Base-by-base conservation (phyloP, 1,284 basidiomycete genomes). In the Nidula niveotomentosa region DNA sequence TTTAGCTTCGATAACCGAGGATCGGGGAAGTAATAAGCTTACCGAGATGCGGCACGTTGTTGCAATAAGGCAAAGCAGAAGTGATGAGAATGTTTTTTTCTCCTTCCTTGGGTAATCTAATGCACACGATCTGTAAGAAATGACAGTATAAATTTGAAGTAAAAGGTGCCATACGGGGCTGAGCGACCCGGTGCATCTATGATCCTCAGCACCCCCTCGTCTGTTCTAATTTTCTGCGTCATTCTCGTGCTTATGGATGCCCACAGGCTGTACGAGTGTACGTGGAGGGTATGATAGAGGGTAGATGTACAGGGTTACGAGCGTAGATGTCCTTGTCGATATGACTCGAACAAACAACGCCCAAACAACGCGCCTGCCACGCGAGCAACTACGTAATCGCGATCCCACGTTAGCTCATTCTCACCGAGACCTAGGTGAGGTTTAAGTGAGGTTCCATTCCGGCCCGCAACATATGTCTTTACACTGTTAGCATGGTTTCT, bases 11-110 rank as follows among this genome's bases (percentile, higher is more conserved):
- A 49, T 23, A 23, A 23, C 23, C 23, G 23, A 23, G 23, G 23
- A 23, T 23, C 23, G 23, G 23, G 23, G 5, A 23, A 23, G 23
- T 5, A 30, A 18, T 49, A 49, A 53, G 43, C 80, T 58, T 57
- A 91, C 92, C 91, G 50, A 99, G 85, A 79, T 99, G 97, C 23
- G 97, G 97, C 12, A 98, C 96, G 68, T 99, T 99, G 75, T 99
- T 99, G 72, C 97, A 98, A 69, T 96, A 99, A 10, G 97, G 97
- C 53, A 99, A 76, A 39, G 97, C 96, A 56, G 95, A 98, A 8
- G 97, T 98, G 68, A 99, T 89, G 43, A 99, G 79, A 50, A 98
- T 76, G 66, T 98, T 98, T 52, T 78, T 78, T 70, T 94, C 87
- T 48, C 94, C 95, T 52, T 89, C 81, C 69, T 88, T 87, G 3